These are phyloP conservation scores for Lodderomyces parapsilosis DNA, from an alignment of 1,139 yeast species.

Conservation along the genomic window DNA sequence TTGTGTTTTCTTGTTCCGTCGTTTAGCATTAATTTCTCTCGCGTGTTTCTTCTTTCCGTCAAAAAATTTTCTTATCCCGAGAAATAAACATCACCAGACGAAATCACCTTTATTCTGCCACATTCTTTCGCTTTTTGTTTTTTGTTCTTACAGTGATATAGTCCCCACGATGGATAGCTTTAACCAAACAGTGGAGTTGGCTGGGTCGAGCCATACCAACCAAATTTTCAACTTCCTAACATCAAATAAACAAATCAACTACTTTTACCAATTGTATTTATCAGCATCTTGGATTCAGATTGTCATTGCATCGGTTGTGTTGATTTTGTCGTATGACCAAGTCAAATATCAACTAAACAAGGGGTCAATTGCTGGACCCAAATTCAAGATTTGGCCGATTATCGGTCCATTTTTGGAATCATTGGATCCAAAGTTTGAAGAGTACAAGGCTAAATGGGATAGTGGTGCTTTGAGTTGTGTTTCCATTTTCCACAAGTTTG, in stretches of 20 bases:
- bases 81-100: neutral
- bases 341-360: slow-evolving; percentile 72
- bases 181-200: slow-evolving; percentile 1
- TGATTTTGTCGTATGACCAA: slow-evolving; percentile 74
- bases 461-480: slow-evolving; percentile 95
- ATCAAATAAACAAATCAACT: slow-evolving; percentile 4
- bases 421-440: slow-evolving; percentile 95
- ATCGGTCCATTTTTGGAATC: slow-evolving; percentile 96
- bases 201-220: neutral
- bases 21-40: neutral
- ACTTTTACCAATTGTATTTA: slow-evolving; percentile 7
- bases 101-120: neutral
- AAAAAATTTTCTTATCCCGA: neutral
- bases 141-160: neutral
- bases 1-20: neutral
- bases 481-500: slow-evolving; percentile 95
- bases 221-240: neutral
- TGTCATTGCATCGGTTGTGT: slow-evolving; percentile 46
- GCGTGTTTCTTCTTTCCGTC: neutral
- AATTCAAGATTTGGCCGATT: slow-evolving; percentile 83
- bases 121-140: neutral
- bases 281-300: slow-evolving; percentile 42
- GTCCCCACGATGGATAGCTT: neutral
- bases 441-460: slow-evolving; percentile 88
- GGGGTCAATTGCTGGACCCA: slow-evolving; percentile 90